These are phyloP conservation scores for Ambrosia trifida DNA, from an alignment of 129 eudicot genomes.

Conservation along the genomic window DNA sequence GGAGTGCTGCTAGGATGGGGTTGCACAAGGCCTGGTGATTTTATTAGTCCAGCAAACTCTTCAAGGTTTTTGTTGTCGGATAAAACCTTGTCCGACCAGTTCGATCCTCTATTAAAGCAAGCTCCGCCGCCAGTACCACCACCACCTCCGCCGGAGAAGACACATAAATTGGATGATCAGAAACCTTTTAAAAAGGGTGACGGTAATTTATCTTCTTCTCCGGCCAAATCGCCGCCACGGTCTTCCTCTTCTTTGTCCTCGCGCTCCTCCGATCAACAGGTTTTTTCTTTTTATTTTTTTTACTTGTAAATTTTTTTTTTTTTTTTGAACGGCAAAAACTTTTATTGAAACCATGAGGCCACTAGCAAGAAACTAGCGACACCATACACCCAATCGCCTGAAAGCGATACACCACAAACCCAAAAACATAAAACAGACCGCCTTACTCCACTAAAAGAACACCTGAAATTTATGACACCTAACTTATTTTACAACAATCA, in stretches of 20 bases:
- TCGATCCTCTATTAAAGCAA: slow-evolving; percentile 53
- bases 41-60: slow-evolving; percentile 71
- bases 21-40: slow-evolving; percentile 45
- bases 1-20: slow-evolving; percentile 34
- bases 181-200: slow-evolving; percentile 12
- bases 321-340: no score
- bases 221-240: slow-evolving; percentile 30
- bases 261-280: slow-evolving; percentile 50
- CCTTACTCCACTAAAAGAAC: no score
- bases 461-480: no score
- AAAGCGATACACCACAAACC: no score
- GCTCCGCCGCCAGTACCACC: slow-evolving; percentile 13
- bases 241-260: slow-evolving; percentile 30
- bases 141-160: slow-evolving; percentile 19
- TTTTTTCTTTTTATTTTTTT: slow-evolving; percentile 3
- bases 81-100: slow-evolving; percentile 29
- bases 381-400: no score
- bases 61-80: slow-evolving; percentile 68
- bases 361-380: no score
- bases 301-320: not conserved
- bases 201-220: slow-evolving; percentile 24
- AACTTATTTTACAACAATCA: no score
- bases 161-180: not conserved
- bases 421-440: no score
- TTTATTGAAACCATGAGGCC: no score